Percentiles rank a stretch among this genome's conserved stretches.
Conservation (phyloP, 2,329 filamentous ascomycete species). For the Coniochaeta hoffmannii region DNA sequence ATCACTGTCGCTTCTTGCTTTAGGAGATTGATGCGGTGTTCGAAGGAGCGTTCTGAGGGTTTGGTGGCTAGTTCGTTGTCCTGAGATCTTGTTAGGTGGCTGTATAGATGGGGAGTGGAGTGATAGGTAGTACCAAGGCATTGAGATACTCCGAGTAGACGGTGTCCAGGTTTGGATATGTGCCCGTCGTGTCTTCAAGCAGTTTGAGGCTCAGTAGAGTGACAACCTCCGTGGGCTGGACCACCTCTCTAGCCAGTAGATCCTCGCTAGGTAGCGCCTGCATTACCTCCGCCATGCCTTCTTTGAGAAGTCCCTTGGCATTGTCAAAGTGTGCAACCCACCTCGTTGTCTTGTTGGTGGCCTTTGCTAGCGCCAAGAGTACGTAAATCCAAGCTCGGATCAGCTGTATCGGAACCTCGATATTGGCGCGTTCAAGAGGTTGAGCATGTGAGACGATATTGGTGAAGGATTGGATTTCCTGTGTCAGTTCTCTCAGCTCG, state of each 20-base stretch:
- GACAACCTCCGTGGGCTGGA: slow-evolving; percentile 35
- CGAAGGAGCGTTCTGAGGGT: slow-evolving; percentile 30
- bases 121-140: slow-evolving; percentile 26
- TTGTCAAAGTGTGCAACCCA: slow-evolving; percentile 7
- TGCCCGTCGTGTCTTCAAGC: slow-evolving; percentile 28
- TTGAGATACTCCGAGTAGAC: slow-evolving; percentile 35
- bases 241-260: slow-evolving; percentile 26
- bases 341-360: background rate
- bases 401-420: slow-evolving; percentile 28
- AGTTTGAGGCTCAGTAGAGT: slow-evolving; percentile 31
- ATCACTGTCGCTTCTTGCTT: slow-evolving; percentile 33
- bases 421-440: slow-evolving; percentile 17
- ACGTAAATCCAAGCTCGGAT: slow-evolving; percentile 33
- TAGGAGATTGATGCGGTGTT: slow-evolving; percentile 31
- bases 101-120: background rate
- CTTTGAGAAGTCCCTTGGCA: slow-evolving; percentile 21
- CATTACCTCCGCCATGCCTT: slow-evolving; percentile 29
- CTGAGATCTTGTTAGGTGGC: slow-evolving; percentile 12
- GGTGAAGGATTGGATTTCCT: slow-evolving; percentile 26
- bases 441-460: slow-evolving; percentile 21
- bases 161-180: slow-evolving; percentile 28
- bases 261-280: slow-evolving; percentile 21
- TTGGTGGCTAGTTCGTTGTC: slow-evolving; percentile 32
- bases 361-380: slow-evolving; percentile 27
- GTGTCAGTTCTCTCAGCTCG: slow-evolving; percentile 18